phyloP scores from a whole-genome alignment of 2,329 filamentous ascomycete species.

The Penicillium paneum region DNA sequence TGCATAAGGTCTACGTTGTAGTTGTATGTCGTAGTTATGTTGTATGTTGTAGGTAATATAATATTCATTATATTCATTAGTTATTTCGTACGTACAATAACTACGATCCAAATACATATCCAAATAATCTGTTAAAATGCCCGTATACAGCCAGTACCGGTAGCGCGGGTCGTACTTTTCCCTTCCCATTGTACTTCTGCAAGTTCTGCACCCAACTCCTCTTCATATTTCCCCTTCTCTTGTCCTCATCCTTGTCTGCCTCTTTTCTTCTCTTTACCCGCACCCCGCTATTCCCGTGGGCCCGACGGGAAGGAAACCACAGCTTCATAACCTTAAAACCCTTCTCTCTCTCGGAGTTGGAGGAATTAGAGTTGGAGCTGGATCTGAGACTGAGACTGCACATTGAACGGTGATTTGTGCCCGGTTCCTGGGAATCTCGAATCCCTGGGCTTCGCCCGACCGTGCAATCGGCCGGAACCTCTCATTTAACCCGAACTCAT shows the following conservation, averaged over 20 bases:
- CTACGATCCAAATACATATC: too few species aligned
- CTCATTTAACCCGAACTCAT: background rate
- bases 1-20: background rate
- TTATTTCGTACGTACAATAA: too few species aligned
- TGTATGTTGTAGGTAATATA: too few species aligned
- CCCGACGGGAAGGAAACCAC: background rate
- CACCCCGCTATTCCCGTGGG: background rate
- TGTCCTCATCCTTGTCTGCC: background rate
- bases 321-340: background rate
- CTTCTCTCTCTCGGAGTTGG: too few species aligned
- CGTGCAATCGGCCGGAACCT: background rate
- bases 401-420: background rate
- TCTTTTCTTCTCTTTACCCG: background rate
- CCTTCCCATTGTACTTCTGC: constrained; percentile 1
- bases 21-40: too few species aligned
- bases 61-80: too few species aligned
- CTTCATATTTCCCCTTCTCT: constrained; percentile 3
- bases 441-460: background rate
- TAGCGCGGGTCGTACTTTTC: constrained; percentile 4
- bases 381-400: background rate
- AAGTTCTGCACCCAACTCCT: background rate
- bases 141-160: background rate
- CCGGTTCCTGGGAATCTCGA: background rate
- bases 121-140: too few species aligned
- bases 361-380: background rate